Evolutionary conservation across 192 early-diverging fungal species (phyloP).

Genomic region (Geosiphon pyriformis): DNA sequence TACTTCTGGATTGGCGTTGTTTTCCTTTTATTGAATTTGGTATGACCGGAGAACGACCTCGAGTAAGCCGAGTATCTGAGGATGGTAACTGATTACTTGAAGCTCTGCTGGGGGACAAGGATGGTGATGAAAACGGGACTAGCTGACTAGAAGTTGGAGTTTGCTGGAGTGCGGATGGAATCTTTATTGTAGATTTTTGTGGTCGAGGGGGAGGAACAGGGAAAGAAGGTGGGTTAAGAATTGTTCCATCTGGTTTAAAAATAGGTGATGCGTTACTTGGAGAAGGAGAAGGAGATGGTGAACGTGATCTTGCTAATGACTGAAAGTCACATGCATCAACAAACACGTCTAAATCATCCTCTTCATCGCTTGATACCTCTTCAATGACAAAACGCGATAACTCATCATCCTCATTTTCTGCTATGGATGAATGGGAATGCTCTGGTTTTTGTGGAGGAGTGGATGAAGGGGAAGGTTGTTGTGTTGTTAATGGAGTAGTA

Average conservation of each 20-base stretch:
- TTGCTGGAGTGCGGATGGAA: background rate
- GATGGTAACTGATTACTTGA: background rate
- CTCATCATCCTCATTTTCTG: too few species aligned
- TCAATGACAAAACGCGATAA: background rate
- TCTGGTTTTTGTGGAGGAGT: background rate
- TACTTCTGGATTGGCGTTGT: background rate
- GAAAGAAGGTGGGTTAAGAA: background rate
- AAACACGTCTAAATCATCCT: slow-evolving; percentile 15
- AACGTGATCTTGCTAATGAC: slow-evolving; percentile 7
- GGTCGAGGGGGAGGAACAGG: background rate
- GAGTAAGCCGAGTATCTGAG: background rate
- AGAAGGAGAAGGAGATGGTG: slow-evolving; percentile 11
- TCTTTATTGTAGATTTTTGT: background rate
- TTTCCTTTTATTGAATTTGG: background rate
- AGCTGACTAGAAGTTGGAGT: background rate
- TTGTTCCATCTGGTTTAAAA: slow-evolving; percentile 17
- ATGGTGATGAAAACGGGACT: slow-evolving; percentile 6
- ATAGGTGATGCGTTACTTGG: slow-evolving; percentile 2
- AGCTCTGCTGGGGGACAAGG: slow-evolving; percentile 2
- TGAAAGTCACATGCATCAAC: slow-evolving; percentile 10
- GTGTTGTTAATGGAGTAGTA: background rate
- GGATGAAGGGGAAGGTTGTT: background rate
- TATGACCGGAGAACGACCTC: background rate
- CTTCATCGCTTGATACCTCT: slow-evolving; percentile 9
- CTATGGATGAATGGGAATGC: too few species aligned